Conservation (phyloP, 2,329 filamentous ascomycete species). For the Alternaria hordeiaustralica region DNA sequence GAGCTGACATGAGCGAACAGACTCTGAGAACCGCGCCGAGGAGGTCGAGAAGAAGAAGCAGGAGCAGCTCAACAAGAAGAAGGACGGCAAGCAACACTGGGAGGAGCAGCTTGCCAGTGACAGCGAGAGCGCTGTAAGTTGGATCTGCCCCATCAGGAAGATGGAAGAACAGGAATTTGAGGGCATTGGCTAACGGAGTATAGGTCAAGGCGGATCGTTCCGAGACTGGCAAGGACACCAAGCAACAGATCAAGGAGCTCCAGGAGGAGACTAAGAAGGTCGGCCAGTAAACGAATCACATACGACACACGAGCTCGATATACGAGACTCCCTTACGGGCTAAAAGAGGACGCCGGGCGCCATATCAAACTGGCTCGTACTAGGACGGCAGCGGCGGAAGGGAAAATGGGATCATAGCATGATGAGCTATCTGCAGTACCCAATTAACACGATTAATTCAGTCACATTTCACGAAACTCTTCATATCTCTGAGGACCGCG, state of each 20-base stretch:
- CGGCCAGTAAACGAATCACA: background rate
- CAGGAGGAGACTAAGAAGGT: slow-evolving; percentile 54
- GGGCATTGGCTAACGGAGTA: slow-evolving; percentile 2
- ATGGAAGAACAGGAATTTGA: background rate
- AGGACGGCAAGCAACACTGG: slow-evolving; percentile 53
- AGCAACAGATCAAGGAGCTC: slow-evolving; percentile 53
- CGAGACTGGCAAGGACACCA: slow-evolving; percentile 47
- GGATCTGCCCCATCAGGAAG: background rate
- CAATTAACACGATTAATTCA: background rate
- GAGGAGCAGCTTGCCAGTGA: slow-evolving; percentile 53
- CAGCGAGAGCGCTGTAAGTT: slow-evolving; percentile 51
- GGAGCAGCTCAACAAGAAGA: slow-evolving; percentile 52
- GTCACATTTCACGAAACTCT: background rate
- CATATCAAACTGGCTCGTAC: background rate
- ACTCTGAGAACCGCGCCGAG: slow-evolving; percentile 42
- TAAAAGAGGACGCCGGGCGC: background rate
- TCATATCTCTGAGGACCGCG: fast-evolving
- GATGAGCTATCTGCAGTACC: slow-evolving; percentile 1
- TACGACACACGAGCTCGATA: background rate
- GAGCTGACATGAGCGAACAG: slow-evolving; percentile 24
- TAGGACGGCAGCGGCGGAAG: background rate
- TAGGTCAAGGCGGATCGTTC: slow-evolving; percentile 54
- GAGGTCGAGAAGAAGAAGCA: slow-evolving; percentile 54
- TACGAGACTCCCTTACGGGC: background rate
- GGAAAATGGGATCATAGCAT: background rate